These are phyloP conservation scores for Nyctanthes arbortristis DNA, from an alignment of 257 asterid species.

Conservation along the genomic window DNA sequence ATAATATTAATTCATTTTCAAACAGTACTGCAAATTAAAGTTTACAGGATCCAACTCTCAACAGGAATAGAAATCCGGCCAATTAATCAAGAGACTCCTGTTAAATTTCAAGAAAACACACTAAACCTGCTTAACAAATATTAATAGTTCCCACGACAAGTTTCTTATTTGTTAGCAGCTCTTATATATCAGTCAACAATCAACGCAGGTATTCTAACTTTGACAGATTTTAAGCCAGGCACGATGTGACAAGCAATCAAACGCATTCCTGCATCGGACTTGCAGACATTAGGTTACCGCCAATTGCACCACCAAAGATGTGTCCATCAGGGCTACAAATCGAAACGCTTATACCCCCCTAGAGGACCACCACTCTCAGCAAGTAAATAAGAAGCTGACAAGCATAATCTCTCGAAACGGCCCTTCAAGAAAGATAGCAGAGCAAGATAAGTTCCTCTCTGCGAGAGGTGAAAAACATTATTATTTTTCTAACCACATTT, in stretches of 20 bases:
- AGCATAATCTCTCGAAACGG: constrained; percentile 67
- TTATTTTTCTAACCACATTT: too few relatives aligned
- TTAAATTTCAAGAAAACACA: not conserved
- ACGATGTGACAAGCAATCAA: not conserved
- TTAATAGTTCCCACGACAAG: constrained; percentile 3
- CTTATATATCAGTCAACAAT: too few relatives aligned
- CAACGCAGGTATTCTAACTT: too few relatives aligned
- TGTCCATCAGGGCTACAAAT: constrained; percentile 73
- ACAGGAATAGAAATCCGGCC: not conserved
- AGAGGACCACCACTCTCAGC: constrained; percentile 65
- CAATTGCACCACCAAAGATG: constrained; percentile 70
- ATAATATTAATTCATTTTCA: not conserved
- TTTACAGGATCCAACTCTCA: not conserved
- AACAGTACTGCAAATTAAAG: not conserved
- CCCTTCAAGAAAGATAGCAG: constrained; percentile 57
- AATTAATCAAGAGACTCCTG: not conserved
- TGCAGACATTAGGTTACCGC: constrained; percentile 71
- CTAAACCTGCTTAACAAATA: not conserved
- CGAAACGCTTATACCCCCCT: constrained; percentile 75
- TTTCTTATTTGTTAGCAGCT: not conserved
- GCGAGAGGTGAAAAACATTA: not conserved
- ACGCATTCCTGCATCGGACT: constrained; percentile 60
- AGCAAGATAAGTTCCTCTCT: not conserved
- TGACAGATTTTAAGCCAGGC: not conserved
- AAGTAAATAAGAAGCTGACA: constrained; percentile 70